Evolutionary conservation across 768 basidiomycete genomes (phyloP), one percentile per base, ranked within the genome.

Genomic region (Trametes gibbosa): DNA sequence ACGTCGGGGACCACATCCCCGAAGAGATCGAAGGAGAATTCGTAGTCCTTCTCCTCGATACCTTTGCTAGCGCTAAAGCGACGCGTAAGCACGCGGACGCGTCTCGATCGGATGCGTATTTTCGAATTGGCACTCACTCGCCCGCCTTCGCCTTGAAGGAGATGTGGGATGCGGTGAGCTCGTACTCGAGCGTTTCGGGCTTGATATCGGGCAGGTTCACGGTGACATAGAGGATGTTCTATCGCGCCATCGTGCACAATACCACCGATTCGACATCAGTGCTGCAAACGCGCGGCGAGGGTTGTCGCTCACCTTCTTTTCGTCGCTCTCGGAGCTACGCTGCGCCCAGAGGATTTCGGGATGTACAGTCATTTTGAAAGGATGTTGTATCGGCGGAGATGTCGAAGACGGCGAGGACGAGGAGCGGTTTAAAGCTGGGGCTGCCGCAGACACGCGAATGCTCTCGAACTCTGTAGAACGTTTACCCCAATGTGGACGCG

Each of bases 261-360:
- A 17, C 16, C 2, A 13, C 10, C 27, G 49, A 50, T 65, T 59
- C 19, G 35, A 23, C 48, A 53, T 51, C 50, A 27, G 52, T 45
- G 50, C 19, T 34, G 29, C 27, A 25, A 37, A 41, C 37, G 19
- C 48, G 37, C 7, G 34, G 51, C 32, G 19, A 41, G 47, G 50
- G 1, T 23, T 50, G 17, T n/a, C 42, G 56, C 72, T 41, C 46
- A 91, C 95, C 80, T 95, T 95, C 47, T 79, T 80, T 32, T 84
- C 78, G 14, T 77, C 81, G 12, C 77, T 67, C 16, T 73, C 80
- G 40, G 85, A 89, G 79, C 88, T 92, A 66, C 96, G 85, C 75
- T 98, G 95, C 46, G 96, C 95, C 94, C 95, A 98, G 2, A 95
- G 81, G 35, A 96, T 79, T 75, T 97, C 94, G 37, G 95, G 95